A percentile compares a stretch with the other conserved stretches of the same genome.
Evolutionary conservation across 73 alveolate species (phyloP).

Genomic region (Tetrahymena thermophila): DNA sequence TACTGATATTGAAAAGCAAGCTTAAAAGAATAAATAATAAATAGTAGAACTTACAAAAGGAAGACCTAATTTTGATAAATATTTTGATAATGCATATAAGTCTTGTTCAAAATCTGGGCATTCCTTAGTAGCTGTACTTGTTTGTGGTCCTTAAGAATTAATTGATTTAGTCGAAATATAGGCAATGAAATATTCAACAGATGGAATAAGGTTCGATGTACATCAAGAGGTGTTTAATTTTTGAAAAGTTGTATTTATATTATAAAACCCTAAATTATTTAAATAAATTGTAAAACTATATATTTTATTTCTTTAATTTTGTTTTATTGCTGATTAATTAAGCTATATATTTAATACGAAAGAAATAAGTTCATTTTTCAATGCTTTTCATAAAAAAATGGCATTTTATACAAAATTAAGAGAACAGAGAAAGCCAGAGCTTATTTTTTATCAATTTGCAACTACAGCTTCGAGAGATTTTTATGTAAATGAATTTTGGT

Average conservation of each 20-base stretch:
- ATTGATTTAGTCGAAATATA: neutral
- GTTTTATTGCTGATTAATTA: too few species aligned
- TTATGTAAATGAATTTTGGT: too few species aligned
- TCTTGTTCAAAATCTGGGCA: neutral
- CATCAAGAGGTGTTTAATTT: neutral
- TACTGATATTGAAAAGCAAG: neutral
- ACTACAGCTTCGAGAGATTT: too few species aligned
- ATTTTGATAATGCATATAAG: neutral
- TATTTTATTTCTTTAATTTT: too few species aligned
- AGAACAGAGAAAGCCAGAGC: too few species aligned
- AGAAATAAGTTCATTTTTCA: too few species aligned
- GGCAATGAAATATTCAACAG: neutral
- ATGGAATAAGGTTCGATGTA: neutral
- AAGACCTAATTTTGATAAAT: neutral
- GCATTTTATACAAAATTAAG: too few species aligned
- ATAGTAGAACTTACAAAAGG: neutral
- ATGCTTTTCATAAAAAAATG: too few species aligned
- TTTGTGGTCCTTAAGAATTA: neutral
- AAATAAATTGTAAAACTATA: too few species aligned
- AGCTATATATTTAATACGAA: too few species aligned
- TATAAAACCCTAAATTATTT: too few species aligned
- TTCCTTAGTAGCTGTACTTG: neutral
- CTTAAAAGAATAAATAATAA: neutral
- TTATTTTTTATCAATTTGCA: too few species aligned
- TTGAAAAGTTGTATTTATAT: neutral